Evolutionary conservation across 495 filamentous ascomycete genomes (phyloP), one percentile per base, ranked within the genome.

Genomic region (Massariosphaeria phaeospora): DNA sequence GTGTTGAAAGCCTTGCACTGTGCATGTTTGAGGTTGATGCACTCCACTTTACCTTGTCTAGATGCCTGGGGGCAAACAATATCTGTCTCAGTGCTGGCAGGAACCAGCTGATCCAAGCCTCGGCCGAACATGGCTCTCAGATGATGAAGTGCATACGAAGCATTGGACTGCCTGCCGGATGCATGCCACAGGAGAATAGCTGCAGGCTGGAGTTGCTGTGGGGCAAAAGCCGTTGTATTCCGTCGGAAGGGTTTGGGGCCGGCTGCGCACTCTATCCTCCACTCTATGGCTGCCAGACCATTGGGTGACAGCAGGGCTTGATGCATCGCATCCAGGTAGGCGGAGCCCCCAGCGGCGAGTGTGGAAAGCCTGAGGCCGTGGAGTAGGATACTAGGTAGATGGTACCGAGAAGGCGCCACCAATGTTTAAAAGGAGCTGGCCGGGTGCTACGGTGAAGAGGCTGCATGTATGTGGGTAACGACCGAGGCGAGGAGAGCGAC

Each of bases 281-380:
- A 26, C 31, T 29, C 2, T 50, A 25, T 10, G 31, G 20, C 24
- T 23, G 30, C 25, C 13, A 7, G n/a, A 42, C 30, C 48, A 59
- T 45, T 40, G 39, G 52, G 52, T 35, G 30, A 39, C 33, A 52
- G 48, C 21, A 24, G 57, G 41, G 15, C 26, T 18, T 25, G 24
- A 18, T 55, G 51, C 51, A 47, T 17, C 23, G 13, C 51, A 34
- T 46, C 58, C 58, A 51, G 52, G 58, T 47, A 17, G 52, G 52
- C 52, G 58, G 58, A 38, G 58, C 51, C 40, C 26, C 46, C 30
- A 20, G 30, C 15, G 49, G 23, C 27, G 34, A 29, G 26, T 42
- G 20, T 44, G 34, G 55, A 34, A 47, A 27, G 11, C 35, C 44
- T 41, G 45, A 20, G 15, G 38, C 51, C 44, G 52, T 61, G 44